Evolutionary conservation across 805 yeast species (phyloP).

Genomic region (Candida maesae): DNA sequence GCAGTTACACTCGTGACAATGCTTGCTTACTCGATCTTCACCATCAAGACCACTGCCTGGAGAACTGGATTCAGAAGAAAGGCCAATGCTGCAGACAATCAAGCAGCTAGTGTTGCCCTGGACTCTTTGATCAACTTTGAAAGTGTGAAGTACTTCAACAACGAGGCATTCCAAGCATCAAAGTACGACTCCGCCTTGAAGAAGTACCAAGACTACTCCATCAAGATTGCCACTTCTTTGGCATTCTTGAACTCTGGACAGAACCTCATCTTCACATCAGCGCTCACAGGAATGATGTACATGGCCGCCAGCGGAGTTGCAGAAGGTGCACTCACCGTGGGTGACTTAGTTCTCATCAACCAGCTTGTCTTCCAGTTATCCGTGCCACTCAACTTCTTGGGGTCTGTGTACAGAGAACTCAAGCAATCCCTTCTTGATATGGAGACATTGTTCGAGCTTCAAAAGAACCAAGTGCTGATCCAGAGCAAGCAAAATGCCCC

Average conservation of each 20-base stretch:
- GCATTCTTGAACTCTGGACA: constrained; percentile 80
- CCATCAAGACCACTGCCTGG: constrained; percentile 94
- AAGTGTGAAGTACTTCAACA: constrained; percentile 91
- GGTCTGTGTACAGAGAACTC: constrained; percentile 92
- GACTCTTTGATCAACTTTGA: constrained; percentile 94
- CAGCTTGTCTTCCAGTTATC: constrained; percentile 94
- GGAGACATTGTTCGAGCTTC: constrained; percentile 90
- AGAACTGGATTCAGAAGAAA: constrained; percentile 85
- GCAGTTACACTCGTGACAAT: constrained; percentile 84
- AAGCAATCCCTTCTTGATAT: constrained; percentile 91
- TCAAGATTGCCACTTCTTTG: constrained; percentile 79
- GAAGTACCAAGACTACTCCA: constrained; percentile 63
- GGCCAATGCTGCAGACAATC: constrained; percentile 90
- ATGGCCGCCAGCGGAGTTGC: constrained; percentile 96
- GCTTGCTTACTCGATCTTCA: constrained; percentile 83
- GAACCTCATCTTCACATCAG: constrained; percentile 76
- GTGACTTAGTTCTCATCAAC: constrained; percentile 91
- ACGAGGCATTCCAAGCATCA: constrained; percentile 73
- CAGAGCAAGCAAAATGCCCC: constrained; percentile 60
- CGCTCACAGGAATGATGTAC: constrained; percentile 95
- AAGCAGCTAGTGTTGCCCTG: constrained; percentile 91
- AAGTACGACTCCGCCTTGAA: constrained; percentile 75
- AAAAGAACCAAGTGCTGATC: constrained; percentile 66
- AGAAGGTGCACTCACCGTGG: constrained; percentile 77
- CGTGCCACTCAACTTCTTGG: constrained; percentile 90